Evolutionary conservation across 2,329 filamentous ascomycete genomes (phyloP).

Genomic region (Hymenoscyphus fructigenus): DNA sequence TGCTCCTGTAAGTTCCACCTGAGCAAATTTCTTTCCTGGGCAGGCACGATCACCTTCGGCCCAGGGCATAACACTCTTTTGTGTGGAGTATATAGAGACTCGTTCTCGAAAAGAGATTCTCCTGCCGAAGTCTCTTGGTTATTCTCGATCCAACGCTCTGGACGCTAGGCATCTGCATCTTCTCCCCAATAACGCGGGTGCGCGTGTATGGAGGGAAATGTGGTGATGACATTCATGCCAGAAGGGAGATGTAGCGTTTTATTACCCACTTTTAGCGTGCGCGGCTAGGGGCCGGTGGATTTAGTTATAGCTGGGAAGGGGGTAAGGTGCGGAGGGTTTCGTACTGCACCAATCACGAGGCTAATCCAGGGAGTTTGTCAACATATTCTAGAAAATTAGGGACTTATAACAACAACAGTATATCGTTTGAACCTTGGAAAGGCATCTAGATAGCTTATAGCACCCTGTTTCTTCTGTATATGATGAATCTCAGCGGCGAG

Average conservation of each 20-base stretch:
- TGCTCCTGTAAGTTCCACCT: constrained; percentile 34
- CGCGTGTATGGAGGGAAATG: not conserved
- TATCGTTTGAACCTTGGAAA: constrained; percentile 9
- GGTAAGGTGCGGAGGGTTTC: not conserved
- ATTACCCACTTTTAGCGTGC: not conserved
- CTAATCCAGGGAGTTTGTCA: too few species aligned
- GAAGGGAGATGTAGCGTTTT: not conserved
- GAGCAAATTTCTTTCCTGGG: constrained; percentile 34
- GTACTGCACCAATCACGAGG: not conserved
- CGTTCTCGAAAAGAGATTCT: not conserved
- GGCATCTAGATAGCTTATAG: not conserved
- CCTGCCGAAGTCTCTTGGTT: not conserved
- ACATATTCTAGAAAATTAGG: not conserved
- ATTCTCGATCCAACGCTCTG: not conserved
- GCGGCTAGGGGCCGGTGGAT: not conserved
- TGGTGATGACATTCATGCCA: not conserved
- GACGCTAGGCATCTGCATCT: not conserved
- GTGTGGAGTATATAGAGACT: not conserved
- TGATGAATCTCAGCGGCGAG: constrained; percentile 60
- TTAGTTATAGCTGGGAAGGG: not conserved
- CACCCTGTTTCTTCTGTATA: not conserved
- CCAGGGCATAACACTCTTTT: constrained; percentile 29
- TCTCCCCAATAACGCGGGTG: constrained; percentile 6
- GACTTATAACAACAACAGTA: not conserved
- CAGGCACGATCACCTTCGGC: constrained; percentile 32